Percentiles rank a stretch among this genome's conserved stretches.
phyloP scores from a whole-genome alignment of 202 grass and related monocot genomes.

The Panicum hallii region DNA sequence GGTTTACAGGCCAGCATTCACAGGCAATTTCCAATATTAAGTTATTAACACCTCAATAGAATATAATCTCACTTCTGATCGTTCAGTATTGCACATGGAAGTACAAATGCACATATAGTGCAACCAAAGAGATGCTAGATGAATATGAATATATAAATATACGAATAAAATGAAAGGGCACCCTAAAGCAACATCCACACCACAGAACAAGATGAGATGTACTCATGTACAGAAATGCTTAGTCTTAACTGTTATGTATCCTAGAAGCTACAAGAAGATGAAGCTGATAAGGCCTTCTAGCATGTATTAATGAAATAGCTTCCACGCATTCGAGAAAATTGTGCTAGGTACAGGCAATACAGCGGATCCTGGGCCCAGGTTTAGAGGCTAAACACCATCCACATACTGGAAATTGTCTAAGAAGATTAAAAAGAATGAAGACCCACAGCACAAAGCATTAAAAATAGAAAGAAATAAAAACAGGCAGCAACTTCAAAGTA shows the following conservation, averaged over 20 bases:
- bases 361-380: neutral
- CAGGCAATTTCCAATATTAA: slow-evolving; percentile 19
- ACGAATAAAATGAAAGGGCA: neutral
- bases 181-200: neutral
- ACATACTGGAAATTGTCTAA: neutral
- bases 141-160: slow-evolving; percentile 1
- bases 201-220: neutral
- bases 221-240: neutral
- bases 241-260: neutral
- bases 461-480: neutral
- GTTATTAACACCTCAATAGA: neutral
- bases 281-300: neutral
- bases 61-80: slow-evolving; percentile 19
- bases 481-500: neutral
- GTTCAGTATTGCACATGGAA: neutral
- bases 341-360: neutral
- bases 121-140: neutral
- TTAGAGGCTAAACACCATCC: neutral
- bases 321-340: neutral
- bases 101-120: slow-evolving; percentile 5
- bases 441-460: neutral
- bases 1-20: neutral
- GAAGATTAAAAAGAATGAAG: neutral
- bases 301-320: neutral
- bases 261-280: slow-evolving; percentile 12